Percentiles rank a stretch among this genome's conserved stretches.
These are phyloP conservation scores for Isatis tinctoria DNA, from an alignment of 345 rosid genomes.

Conservation along the genomic window DNA sequence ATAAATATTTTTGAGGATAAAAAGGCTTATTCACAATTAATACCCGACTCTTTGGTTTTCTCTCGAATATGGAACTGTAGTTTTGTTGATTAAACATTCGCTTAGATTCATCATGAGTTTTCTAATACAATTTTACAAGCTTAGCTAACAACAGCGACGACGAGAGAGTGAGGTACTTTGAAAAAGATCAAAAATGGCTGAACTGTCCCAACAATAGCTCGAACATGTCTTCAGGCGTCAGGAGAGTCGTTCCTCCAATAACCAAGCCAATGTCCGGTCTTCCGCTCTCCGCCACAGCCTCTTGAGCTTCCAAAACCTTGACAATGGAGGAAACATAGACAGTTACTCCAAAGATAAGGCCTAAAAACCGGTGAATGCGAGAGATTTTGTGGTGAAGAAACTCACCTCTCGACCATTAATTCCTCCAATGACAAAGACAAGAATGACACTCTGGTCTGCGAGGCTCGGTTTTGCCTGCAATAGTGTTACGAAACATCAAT, in stretches of 20 bases:
- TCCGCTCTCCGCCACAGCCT: conserved; percentile 74
- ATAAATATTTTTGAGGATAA: background rate
- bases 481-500: background rate
- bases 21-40: background rate
- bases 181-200: conserved; percentile 44
- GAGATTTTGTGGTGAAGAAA: background rate
- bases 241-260: conserved; percentile 89
- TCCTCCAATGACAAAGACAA: conserved; percentile 88
- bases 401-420: conserved; percentile 80
- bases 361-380: background rate
- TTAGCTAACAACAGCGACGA: conserved; percentile 1
- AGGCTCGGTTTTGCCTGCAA: conserved; percentile 85
- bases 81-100: background rate
- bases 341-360: background rate
- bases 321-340: background rate
- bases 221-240: conserved; percentile 81
- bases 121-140: background rate
- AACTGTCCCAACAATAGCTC: conserved; percentile 62
- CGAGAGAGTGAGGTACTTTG: background rate
- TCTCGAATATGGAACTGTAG: background rate
- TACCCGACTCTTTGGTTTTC: conserved; percentile 7
- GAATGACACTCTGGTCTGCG: conserved; percentile 72
- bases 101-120: background rate
- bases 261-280: conserved; percentile 73
- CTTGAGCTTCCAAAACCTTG: conserved; percentile 75